Base-by-base conservation (phyloP, 352 stramenopile species). In the Thraustotheca clavata region DNA sequence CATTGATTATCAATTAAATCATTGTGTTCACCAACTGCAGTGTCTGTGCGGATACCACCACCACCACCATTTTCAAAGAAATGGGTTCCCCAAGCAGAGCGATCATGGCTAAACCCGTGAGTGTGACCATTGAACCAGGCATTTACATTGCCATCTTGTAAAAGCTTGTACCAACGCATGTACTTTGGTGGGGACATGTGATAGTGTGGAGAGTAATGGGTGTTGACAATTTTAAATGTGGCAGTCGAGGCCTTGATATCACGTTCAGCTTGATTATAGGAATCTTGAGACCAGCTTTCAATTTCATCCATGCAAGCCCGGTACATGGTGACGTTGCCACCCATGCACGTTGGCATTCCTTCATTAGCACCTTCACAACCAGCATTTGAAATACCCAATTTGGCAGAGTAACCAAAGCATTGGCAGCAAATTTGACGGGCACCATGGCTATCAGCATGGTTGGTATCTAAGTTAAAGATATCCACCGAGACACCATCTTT, bases 371-470 rank as follows among this genome's bases (percentile, higher is more conserved):
- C 67, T 22, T 69, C 76, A 65, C 81, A 90, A 35, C 68, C 69
- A 18, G 72, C 63, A 33, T 61, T 67, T 18, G 26, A 49, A 35
- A 18, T 62, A n/a, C 80, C 78, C 0, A 94, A 72, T 55, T 87
- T 86, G 57, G 82, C 84, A 4, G 91, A 75, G 59, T 89, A 91
- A 11, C 85, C 85, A 62, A 90, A 94, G 73, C 85, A 94, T 68
- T 94, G 85, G 71, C 85, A 94, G 57, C 85, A 94, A 32, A 92
- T 84, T 66, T 94, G 83, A 73, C 80, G 82, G 1, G 84, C 79
- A 54, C 86, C 86, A 69, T 94, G 86, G 39, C 83, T 89, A 60
- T 92, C 83, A 8, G 86, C 86, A 35, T 79, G 77, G 76, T 94
- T 94, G 18, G 85, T 94, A 62, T 94, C 86, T n/a, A 90, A 76